Base-by-base conservation (phyloP, 2,329 filamentous ascomycete species). In the Ceratocystis diversiconidia region DNA sequence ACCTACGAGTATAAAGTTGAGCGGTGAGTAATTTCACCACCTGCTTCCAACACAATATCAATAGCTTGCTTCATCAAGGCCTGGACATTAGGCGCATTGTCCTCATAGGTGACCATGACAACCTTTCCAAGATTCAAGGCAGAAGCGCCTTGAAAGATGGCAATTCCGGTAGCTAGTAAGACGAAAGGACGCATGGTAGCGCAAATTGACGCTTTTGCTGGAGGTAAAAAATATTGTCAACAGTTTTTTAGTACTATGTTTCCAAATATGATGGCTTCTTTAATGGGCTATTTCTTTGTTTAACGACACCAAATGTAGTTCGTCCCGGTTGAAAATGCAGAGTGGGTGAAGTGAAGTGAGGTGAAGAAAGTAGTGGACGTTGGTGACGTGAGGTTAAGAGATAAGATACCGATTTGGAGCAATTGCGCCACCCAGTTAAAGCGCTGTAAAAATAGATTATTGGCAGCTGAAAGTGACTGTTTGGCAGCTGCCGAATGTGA, bases 71-170 rank as follows among this genome's bases (percentile, higher is more conserved):
- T 77, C 41, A 96, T 74, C 44, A 95, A 77, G 44, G 79, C 80
- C 69, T 87, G 78, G 22, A 90, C 86, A 2, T 76, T 70, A 15
- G 85, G 87, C 61, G 83, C 80, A 63, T 85, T 78, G 28, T 87
- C 84, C 28, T 87, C 84, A 73, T 90, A 96, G 72, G 82, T 89
- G 71, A 96, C 80, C 70, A 96, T 85, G 69, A 95, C 84, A 44
- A 84, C 83, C 75, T 90, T 89, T 72, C 85, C 82, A n/a, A 79
- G 78, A 66, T 87, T 86, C 71, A 89, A 80, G 68, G 83, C 85
- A 68, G 84, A 73, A 36, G 80, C 79, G 68, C 84, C 79, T 63
- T 87, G 77, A 66, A 85, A 74, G 68, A 84, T 77, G 64, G 85
- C 75, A 52, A 88, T 75, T 62, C 84, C 74, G 64, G 83, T 75